A percentile compares a stretch with the other conserved stretches of the same genome.
Conservation (phyloP, 1,284 basidiomycete genomes). For the Xanthoconium separans region DNA sequence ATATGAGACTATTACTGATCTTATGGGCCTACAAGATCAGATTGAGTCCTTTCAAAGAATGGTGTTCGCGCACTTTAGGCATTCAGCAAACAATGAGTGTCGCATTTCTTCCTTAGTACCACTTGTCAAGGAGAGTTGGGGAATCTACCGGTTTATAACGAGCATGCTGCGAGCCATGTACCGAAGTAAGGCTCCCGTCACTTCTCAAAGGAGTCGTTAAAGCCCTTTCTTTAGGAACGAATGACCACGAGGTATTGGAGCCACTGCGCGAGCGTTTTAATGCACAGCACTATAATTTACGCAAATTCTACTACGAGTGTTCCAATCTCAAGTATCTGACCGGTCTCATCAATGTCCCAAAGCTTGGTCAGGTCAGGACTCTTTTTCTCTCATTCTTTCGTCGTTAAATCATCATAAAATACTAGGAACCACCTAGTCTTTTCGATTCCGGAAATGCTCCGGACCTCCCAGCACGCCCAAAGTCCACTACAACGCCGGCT, state of each 20-base stretch:
- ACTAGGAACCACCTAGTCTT: conserved; percentile 91
- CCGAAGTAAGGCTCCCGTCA: conserved; percentile 59
- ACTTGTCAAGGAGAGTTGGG: conserved; percentile 95
- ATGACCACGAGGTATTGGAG: conserved; percentile 82
- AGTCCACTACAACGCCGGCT: conserved; percentile 56
- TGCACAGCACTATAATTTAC: conserved; percentile 85
- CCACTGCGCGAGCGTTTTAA: conserved; percentile 84
- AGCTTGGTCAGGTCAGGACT: conserved; percentile 76
- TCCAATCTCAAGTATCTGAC: conserved; percentile 96
- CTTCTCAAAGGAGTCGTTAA: conserved; percentile 6
- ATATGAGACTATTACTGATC: conserved; percentile 93
- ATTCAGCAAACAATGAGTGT: conserved; percentile 92
- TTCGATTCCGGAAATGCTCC: conserved; percentile 80
- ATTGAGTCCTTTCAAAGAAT: conserved; percentile 97
- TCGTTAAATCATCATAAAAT: neutral
- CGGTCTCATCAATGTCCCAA: conserved; percentile 94
- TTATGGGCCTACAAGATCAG: conserved; percentile 95
- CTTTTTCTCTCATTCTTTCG: neutral
- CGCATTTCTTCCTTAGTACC: conserved; percentile 92
- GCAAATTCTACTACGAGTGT: conserved; percentile 97
- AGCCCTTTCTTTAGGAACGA: conserved; percentile 61
- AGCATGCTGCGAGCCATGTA: conserved; percentile 97
- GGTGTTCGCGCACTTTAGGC: conserved; percentile 90
- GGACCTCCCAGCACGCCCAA: conserved; percentile 86
- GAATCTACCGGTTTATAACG: conserved; percentile 96